Conservation (phyloP, 192 early-diverging fungal species). For the Lobosporangium transversale region DNA sequence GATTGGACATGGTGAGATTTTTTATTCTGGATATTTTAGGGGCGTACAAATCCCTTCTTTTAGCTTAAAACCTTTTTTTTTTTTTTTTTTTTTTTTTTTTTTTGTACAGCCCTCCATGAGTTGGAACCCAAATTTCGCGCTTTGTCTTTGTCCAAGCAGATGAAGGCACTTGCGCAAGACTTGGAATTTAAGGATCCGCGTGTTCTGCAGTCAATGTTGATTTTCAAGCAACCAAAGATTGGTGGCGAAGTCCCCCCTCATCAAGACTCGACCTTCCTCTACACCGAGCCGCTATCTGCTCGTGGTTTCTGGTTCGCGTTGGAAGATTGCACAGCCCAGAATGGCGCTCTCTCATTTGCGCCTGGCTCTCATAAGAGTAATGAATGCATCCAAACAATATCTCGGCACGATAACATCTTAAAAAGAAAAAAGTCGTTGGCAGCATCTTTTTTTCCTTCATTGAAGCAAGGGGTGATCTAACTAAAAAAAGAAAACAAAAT, state of each 20-base stretch:
- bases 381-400: not conserved
- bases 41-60: too few species aligned
- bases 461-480: too few species aligned
- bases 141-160: constrained; percentile 65
- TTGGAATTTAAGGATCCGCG: constrained; percentile 77
- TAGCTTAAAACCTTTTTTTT: too few species aligned
- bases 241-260: constrained; percentile 82
- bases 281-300: constrained; percentile 86
- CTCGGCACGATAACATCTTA: too few species aligned
- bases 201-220: constrained; percentile 92
- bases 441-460: too few species aligned
- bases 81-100: not conserved
- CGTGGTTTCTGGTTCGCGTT: constrained; percentile 93
- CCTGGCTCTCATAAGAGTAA: constrained; percentile 84
- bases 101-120: constrained; percentile 72
- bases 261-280: constrained; percentile 93
- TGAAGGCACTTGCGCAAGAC: constrained; percentile 64
- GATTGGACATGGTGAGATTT: constrained; percentile 81
- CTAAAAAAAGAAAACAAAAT: too few species aligned
- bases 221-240: constrained; percentile 80
- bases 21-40: too few species aligned
- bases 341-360: constrained; percentile 89
- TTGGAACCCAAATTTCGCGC: constrained; percentile 77
- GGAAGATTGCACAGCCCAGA: constrained; percentile 87
- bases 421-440: not conserved